Evolutionary conservation across 305 asterid genomes (phyloP), one percentile per base, ranked within the genome.

Genomic region (Salvia sclarea): DNA sequence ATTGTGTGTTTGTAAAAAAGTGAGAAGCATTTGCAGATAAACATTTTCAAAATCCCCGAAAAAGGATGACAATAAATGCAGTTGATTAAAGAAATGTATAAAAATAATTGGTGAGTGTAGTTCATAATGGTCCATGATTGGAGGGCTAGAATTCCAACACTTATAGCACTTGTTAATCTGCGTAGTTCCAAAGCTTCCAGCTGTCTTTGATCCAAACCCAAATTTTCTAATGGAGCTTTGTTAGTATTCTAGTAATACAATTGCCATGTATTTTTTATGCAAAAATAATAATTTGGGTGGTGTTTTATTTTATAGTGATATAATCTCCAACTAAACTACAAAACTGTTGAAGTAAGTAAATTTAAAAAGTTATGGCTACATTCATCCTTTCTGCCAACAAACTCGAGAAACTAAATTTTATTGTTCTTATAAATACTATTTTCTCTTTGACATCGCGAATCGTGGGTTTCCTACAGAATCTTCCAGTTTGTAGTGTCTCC

Each of bases 381-480:
- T 74, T 74, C 79, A 74, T 68, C 74, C 78, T 24, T 53, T 54
- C 70, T 43, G 31, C 66, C 74, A 67, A 67, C 64, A 22, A 74
- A 41, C 64, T 41, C 41, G 38, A 25, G 40, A 63, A 21, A 17
- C 30, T 56, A 44, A 68, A 35, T 33, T 47, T 12, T 31, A 48
- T 75, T 31, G 35, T 75, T 70, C 38, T 38, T 40, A 4, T 16
- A 54, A 56, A 20, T 64, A 63, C 1, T 50, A 53, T n/a, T 66
- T 41, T 70, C 11, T 60, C 69, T 71, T 55, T 67, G 65, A 75
- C 72, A 62, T 61, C 68, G 75, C 72, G 72, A 72, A 67, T 77
- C 72, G 8, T 24, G 72, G 72, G 75, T 48, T 69, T 63, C 62
- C 69, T 50, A 50, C 73, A 73, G 78, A 72, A 77, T 77, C 81